Conservation (phyloP, 495 filamentous ascomycete species). For the Penicillium tannophilum region DNA sequence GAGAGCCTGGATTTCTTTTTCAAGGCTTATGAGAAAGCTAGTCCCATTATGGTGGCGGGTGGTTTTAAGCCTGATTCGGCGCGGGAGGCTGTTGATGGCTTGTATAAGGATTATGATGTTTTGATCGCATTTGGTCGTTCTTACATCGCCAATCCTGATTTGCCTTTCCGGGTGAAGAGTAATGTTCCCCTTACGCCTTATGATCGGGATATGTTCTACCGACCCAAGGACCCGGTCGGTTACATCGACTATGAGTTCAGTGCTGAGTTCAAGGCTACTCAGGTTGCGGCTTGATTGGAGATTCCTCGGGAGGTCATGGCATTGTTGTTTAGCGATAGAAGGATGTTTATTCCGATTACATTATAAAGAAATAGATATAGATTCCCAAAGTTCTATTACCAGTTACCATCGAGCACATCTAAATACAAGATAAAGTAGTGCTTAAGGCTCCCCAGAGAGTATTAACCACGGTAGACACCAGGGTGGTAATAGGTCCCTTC, state of each 20-base stretch:
- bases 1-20: constrained; percentile 50
- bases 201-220: constrained; percentile 62
- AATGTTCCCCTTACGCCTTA: constrained; percentile 58
- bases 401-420: not conserved
- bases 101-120: constrained; percentile 55
- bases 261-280: constrained; percentile 36
- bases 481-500: too few species aligned
- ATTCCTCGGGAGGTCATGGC: constrained; percentile 7
- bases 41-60: constrained; percentile 64
- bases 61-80: constrained; percentile 54
- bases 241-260: constrained; percentile 63
- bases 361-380: not conserved
- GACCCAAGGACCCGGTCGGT: constrained; percentile 47
- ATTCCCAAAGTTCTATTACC: not conserved
- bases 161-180: constrained; percentile 62
- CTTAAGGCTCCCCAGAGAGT: too few species aligned
- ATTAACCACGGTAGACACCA: too few species aligned
- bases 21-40: constrained; percentile 44
- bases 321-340: constrained; percentile 17
- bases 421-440: too few species aligned
- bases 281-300: constrained; percentile 19
- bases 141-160: constrained; percentile 73
- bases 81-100: constrained; percentile 51
- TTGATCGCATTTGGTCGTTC: constrained; percentile 61
- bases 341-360: not conserved